These are phyloP conservation scores for Blastosporella zonata DNA, from an alignment of 1,284 basidiomycete species.

Conservation along the genomic window DNA sequence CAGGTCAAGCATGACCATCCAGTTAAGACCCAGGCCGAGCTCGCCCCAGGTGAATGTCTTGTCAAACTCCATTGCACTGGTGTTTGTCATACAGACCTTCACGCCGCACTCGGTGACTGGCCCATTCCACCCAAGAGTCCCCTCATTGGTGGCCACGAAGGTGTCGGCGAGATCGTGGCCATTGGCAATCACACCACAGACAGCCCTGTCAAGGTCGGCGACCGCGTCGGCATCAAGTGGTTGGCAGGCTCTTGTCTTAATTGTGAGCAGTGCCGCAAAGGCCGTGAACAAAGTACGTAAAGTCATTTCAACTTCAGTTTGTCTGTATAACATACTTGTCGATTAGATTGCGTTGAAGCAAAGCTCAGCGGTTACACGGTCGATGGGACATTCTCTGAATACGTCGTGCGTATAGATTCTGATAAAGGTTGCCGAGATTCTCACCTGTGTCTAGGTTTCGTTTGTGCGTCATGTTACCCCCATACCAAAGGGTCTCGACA, in stretches of 20 bases:
- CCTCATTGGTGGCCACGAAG: conserved; percentile 86
- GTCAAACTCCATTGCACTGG: conserved; percentile 77
- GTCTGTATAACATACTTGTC: background rate
- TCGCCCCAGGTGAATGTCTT: conserved; percentile 79
- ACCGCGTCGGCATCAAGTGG: conserved; percentile 90
- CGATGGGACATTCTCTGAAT: conserved; percentile 85
- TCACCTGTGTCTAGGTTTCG: background rate
- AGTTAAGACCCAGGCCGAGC: conserved; percentile 62
- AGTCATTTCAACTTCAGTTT: background rate
- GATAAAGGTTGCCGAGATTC: background rate
- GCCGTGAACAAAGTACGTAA: conserved; percentile 43
- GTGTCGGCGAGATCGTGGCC: conserved; percentile 74
- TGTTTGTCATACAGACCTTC: conserved; percentile 78
- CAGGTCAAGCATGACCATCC: conserved; percentile 48
- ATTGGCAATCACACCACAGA: conserved; percentile 68
- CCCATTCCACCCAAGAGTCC: conserved; percentile 65
- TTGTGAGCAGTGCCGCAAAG: conserved; percentile 74
- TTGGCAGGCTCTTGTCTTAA: conserved; percentile 62
- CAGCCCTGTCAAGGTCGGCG: conserved; percentile 72
- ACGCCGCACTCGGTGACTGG: conserved; percentile 73
- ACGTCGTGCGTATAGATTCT: conserved; percentile 46
- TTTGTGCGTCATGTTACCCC: conserved; percentile 9
- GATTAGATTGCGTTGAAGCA: conserved; percentile 56
- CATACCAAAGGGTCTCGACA: conserved; percentile 9
- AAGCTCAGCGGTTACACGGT: conserved; percentile 71